Evolutionary conservation across 2,329 filamentous ascomycete species (phyloP), one percentile per base, ranked within the genome.

Genomic region (Polychaeton citri): DNA sequence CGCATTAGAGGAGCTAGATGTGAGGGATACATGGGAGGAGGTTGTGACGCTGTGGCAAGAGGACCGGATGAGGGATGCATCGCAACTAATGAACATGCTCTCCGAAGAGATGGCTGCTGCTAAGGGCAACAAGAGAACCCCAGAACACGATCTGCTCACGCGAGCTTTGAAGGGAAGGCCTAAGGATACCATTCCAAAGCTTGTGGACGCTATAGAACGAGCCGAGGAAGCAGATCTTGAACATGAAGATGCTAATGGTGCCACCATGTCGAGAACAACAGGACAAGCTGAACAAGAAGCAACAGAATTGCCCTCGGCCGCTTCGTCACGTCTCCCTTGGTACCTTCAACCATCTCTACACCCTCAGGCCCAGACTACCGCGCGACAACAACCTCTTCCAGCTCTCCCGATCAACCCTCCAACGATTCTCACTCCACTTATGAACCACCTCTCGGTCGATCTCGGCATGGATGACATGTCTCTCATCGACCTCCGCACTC

Each of bases 401-500:
- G 64, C 72, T 13, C 61, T 81, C 1, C 87, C 87, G 0, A 61
- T 68, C 2, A 69, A 78, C 38, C 65, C 85, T 0, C 90, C 90
- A 0, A 63, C 72, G 1, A 67, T 95, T 12, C 66, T 95, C 4
- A 60, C 72, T 18, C 71, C 77, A 2, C 68, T 96, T 36, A 64
- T 96, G 19, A 69, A 85, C 43, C 84, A 86, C 52, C 69, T 85
- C 2, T 86, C 83, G 5, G 74, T 87, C 40, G 82, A 93, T 19
- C 75, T 94, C 46, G 90, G 90, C 21, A 66, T 98, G 28, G 85
- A 95, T 53, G 74, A 86, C 38, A 66, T 98, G 32, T 69, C 69
- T 1, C 61, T 98, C 5, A 67, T 94, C 33, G 90, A 98, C 53
- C 68, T 98, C 20, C 83, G 90, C 38, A 64, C 74, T 24, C 69